A percentile compares a stretch with the other conserved stretches of the same genome.
Evolutionary conservation across 1,139 yeast genomes (phyloP).

Genomic region (Hyphopichia burtonii): DNA sequence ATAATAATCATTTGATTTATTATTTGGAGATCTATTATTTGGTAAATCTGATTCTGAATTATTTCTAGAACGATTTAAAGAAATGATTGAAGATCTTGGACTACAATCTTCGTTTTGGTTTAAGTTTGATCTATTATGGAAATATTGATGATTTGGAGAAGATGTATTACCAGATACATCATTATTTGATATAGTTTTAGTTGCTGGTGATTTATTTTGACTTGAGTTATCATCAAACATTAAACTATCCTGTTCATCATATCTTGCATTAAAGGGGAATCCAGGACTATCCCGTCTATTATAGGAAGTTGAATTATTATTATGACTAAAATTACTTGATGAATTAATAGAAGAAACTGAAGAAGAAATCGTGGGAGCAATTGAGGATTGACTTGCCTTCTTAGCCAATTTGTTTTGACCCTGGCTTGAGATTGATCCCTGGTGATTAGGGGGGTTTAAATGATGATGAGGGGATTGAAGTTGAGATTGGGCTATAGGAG

Average conservation of each 20-base stretch:
- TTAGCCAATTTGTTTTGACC: neutral
- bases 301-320: neutral
- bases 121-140: neutral
- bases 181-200: neutral
- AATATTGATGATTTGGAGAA: neutral
- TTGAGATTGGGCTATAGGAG: neutral
- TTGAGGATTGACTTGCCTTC: neutral
- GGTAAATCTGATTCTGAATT: constrained; percentile 2
- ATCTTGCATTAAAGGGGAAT: constrained; percentile 7
- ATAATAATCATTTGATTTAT: neutral
- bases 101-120: constrained; percentile 15
- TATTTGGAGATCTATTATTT: neutral
- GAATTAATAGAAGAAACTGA: neutral
- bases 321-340: neutral
- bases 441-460: neutral
- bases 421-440: neutral
- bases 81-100: constrained; percentile 26
- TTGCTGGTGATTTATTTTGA: neutral
- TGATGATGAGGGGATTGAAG: constrained; percentile 2
- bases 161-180: neutral
- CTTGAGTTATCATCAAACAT: constrained; percentile 2
- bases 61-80: constrained; percentile 6
- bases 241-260: constrained; percentile 4
- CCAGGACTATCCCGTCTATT: constrained; percentile 3
- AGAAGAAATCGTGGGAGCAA: constrained; percentile 1